phyloP scores from a whole-genome alignment of 2,329 filamentous ascomycete genomes.

The Penicillium sp. region DNA sequence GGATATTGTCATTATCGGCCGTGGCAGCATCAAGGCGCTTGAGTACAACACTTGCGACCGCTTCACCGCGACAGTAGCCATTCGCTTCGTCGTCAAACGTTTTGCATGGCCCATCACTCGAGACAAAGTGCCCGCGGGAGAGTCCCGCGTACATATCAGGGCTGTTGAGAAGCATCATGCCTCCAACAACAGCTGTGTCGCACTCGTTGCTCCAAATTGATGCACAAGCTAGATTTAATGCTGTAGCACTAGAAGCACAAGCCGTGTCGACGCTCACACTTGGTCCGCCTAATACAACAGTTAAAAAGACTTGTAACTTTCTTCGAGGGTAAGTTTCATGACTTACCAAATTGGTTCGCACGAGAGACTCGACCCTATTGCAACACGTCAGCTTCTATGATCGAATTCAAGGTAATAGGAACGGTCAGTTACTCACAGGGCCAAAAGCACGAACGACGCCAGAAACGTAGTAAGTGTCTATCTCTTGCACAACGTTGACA shows the following conservation, averaged over 20 bases:
- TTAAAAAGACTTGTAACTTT: neutral
- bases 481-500: neutral
- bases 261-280: constrained; percentile 71
- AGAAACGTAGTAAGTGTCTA: constrained; percentile 7
- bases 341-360: neutral
- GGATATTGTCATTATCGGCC: constrained; percentile 46
- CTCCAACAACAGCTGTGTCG: constrained; percentile 76
- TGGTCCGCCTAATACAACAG: constrained; percentile 67
- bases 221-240: constrained; percentile 66
- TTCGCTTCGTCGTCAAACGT: constrained; percentile 50
- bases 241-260: constrained; percentile 59
- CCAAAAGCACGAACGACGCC: constrained; percentile 10
- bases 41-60: constrained; percentile 48
- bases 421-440: neutral
- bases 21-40: constrained; percentile 52
- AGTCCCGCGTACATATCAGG: constrained; percentile 74
- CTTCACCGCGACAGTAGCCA: constrained; percentile 56
- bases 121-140: constrained; percentile 49
- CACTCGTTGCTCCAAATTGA: constrained; percentile 71
- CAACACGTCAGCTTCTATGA: too few relatives aligned
- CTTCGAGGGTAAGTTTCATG: neutral
- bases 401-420: too few relatives aligned
- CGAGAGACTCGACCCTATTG: neutral
- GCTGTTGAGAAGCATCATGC: constrained; percentile 70
- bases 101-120: constrained; percentile 47